Conservation (phyloP, 148 eudicot species). For the Suaeda aralocaspica region DNA sequence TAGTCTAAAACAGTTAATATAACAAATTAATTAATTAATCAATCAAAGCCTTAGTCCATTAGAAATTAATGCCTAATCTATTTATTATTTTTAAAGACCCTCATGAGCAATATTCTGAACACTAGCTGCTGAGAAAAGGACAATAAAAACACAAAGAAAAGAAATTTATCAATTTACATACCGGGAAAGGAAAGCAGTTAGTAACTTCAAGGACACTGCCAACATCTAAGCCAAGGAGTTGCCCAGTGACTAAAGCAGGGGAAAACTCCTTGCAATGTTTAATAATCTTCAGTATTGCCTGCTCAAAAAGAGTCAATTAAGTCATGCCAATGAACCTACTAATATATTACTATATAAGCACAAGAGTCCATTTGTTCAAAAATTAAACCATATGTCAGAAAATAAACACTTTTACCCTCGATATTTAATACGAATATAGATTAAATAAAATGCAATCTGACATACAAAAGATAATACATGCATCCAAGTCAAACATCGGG, state of each 20-base stretch:
- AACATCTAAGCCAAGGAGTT: conserved; percentile 93
- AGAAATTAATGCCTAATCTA: too few species aligned
- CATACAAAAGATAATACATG: neutral
- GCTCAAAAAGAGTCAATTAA: conserved; percentile 12
- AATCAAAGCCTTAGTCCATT: too few species aligned
- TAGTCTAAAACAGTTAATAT: conserved; percentile 35
- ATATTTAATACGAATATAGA: neutral
- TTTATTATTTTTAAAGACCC: too few species aligned
- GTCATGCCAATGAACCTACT: neutral
- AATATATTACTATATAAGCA: neutral
- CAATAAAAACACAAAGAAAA: neutral
- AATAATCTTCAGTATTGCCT: conserved; percentile 90
- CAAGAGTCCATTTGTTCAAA: neutral
- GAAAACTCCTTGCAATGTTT: conserved; percentile 97
- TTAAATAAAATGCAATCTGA: neutral
- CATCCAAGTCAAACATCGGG: neutral
- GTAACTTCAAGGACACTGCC: conserved; percentile 99
- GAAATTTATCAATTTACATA: conserved; percentile 30
- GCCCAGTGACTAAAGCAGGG: conserved; percentile 89
- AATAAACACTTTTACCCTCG: neutral
- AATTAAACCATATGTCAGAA: too few species aligned
- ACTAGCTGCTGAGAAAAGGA: neutral
- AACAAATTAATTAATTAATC: too few species aligned
- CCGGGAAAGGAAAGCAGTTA: conserved; percentile 96
- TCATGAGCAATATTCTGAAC: neutral